Evolutionary conservation across 139 green algal species (phyloP), one percentile per base, ranked within the genome.

Genomic region (Coelastrella sp.): DNA sequence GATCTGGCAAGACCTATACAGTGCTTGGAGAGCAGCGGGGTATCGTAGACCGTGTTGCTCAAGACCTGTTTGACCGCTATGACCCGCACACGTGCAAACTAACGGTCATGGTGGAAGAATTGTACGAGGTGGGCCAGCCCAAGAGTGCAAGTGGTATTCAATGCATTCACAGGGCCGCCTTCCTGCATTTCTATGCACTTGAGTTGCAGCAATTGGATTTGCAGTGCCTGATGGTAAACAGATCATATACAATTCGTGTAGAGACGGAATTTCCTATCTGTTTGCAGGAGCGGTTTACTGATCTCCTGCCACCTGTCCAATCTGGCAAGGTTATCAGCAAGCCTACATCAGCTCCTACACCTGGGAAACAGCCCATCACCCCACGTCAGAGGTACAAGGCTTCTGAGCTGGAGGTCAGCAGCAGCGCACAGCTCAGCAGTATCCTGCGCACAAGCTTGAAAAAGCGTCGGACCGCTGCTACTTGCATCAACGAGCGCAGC

Each of bases 111-210:
- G 32, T 82, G 11, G 40, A 82, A 38, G 75, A 82, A 53, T 53
- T 82, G 8, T 82, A 82, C 75, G 38, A 27, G 19, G 73, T 81
- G 40, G 67, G 73, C n/a, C n/a, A n/a, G n/a, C n/a, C n/a, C n/a
- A n/a, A n/a, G n/a, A n/a, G n/a, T n/a, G n/a, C n/a, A n/a, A n/a
- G n/a, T n/a, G n/a, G n/a, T n/a, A n/a, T n/a, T n/a, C n/a, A n/a
- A n/a, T n/a, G n/a, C n/a, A n/a, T n/a, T n/a, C n/a, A n/a, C n/a
- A n/a, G n/a, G n/a, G n/a, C n/a, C n/a, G n/a, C n/a, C n/a, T n/a
- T n/a, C 45, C 15, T 71, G 62, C 5, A 45, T 38, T 38, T 71
- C 40, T 6, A 5, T 41, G n/a, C 62, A 41, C 27, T 27, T 17
- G 5, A 38, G 7, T 9, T 40, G 62, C 25, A 71, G 27, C 62